A percentile compares a stretch with the other conserved stretches of the same genome.
Conservation (phyloP, 805 yeast genomes). For the Pichia thaimueangensis region DNA sequence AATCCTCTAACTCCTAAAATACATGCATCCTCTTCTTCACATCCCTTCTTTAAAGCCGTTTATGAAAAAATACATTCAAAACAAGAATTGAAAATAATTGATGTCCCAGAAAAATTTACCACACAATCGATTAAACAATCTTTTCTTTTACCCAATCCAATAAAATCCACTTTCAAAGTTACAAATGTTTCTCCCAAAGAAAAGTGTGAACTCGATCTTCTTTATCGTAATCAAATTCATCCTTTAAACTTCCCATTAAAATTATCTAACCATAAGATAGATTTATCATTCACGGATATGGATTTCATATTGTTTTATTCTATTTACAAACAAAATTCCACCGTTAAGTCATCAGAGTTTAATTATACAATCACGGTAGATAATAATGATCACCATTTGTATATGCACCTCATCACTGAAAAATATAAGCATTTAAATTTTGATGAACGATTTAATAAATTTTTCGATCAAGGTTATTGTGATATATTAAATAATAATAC, state of each 20-base stretch:
- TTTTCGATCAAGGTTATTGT: slow-evolving; percentile 4
- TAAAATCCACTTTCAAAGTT: slow-evolving; percentile 7
- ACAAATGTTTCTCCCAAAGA: neutral
- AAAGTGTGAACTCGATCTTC: no score
- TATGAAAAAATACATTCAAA: neutral
- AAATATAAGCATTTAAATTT: slow-evolving; percentile 10
- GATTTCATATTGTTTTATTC: slow-evolving; percentile 10
- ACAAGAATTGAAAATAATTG: neutral
- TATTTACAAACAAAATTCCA: neutral
- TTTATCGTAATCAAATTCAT: no score
- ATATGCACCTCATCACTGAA: neutral
- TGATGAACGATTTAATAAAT: slow-evolving; percentile 11
- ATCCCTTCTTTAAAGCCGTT: slow-evolving; percentile 14
- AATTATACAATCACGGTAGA: neutral
- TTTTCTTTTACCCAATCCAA: slow-evolving; percentile 3
- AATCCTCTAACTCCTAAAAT: slow-evolving; percentile 3
- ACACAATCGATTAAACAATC: no score
- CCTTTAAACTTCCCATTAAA: no score
- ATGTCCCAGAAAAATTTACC: no score
- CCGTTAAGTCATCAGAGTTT: neutral
- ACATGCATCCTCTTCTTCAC: slow-evolving; percentile 7
- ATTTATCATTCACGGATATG: neutral
- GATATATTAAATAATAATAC: slow-evolving; percentile 1
- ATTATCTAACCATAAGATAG: no score
- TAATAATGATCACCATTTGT: neutral